Evolutionary conservation across 139 green algal species (phyloP), one percentile per base, ranked within the genome.

Genomic region (Medakamo hakoo): DNA sequence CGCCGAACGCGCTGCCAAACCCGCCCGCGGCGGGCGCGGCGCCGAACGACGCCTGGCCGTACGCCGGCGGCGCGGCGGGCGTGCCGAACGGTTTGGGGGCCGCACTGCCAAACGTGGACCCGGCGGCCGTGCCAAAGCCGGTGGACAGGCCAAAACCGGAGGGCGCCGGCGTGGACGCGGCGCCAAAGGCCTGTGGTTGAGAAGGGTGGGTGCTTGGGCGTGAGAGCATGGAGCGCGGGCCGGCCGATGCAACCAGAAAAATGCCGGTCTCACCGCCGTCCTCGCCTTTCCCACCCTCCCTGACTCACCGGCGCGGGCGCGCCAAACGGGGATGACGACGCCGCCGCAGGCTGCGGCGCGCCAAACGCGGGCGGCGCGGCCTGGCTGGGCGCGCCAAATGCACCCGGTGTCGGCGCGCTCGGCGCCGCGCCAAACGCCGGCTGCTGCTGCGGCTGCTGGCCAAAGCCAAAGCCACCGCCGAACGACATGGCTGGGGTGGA

Each of bases 131-230:
- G 2, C 78, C 80, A 65, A 83, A 83, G 0, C 70, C 65, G 9
- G n/a, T n/a, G n/a, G n/a, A n/a, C n/a, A n/a, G n/a, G n/a, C n/a
- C n/a, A n/a, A n/a, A n/a, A n/a, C n/a, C n/a, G n/a, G n/a, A n/a
- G n/a, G n/a, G n/a, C n/a, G 72, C 58, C 0, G 67, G 25, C 30
- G 64, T 73, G 59, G 71, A 52, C 23, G 73, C 57, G 1, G 75
- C 74, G 4, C 79, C 79, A 59, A 86, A 84, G 23, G 72, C 74
- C 70, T 3, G 65, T 40, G 23, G 27, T 63, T 16, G 40, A 22
- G 64, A 40, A 20, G 60, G 31, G 19, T 25, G 24, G 40, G 31
- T 55, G 20, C 64, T 49, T 63, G 63, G 63, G 25, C 64, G 49
- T 19, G 64, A 20, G 30, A 49, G 64, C 64, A 63, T 63, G 23